phyloP scores from a whole-genome alignment of 2,329 filamentous ascomycete genomes.

The Huntiella moniliformis region DNA sequence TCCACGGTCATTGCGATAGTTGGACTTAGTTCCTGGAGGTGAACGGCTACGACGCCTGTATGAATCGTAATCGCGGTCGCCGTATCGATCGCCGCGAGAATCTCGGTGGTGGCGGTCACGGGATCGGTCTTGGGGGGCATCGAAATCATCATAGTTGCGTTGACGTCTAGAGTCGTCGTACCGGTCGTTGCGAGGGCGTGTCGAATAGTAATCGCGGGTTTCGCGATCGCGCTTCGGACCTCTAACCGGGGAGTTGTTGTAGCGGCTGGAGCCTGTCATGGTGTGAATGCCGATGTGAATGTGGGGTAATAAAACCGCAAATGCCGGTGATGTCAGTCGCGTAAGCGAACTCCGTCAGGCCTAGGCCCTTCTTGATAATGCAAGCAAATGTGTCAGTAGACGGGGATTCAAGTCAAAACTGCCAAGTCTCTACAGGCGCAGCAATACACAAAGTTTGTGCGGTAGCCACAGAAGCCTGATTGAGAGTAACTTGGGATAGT shows the following conservation, averaged over 20 bases:
- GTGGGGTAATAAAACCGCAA: neutral
- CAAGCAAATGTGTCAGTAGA: slow-evolving; percentile 9
- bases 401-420: slow-evolving; percentile 1
- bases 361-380: slow-evolving; percentile 2
- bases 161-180: slow-evolving; percentile 36
- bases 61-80: slow-evolving; percentile 9
- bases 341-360: neutral
- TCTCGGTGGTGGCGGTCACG: slow-evolving; percentile 24
- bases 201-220: slow-evolving; percentile 31
- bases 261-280: slow-evolving; percentile 13
- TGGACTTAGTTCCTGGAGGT: slow-evolving; percentile 20
- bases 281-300: neutral
- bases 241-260: neutral
- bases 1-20: neutral
- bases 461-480: neutral
- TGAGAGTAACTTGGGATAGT: slow-evolving; percentile 2
- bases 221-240: slow-evolving; percentile 48
- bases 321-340: neutral
- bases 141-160: slow-evolving; percentile 44
- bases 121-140: slow-evolving; percentile 14
- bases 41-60: slow-evolving; percentile 30
- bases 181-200: slow-evolving; percentile 28
- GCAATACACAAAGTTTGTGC: too few species aligned
- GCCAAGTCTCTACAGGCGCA: slow-evolving; percentile 2
- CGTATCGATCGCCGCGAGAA: slow-evolving; percentile 32